Evolutionary conservation across 2,329 filamentous ascomycete genomes (phyloP), one percentile per base, ranked within the genome.

Genomic region (Aaosphaeria pasadenensis): DNA sequence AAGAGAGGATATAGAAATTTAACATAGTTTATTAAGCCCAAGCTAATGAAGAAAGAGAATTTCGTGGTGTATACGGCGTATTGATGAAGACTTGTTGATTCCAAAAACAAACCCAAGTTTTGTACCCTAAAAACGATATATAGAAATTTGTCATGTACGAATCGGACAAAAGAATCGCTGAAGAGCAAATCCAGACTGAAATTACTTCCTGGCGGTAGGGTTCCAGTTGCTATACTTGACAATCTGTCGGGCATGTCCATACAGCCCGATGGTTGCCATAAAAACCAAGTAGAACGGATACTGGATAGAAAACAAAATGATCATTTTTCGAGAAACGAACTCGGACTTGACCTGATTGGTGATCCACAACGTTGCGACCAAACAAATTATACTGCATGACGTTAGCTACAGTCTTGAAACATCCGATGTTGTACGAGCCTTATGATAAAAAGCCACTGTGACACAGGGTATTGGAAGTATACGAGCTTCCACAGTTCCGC

Each of bases 381-480:
- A 55, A 39, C 72, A 75, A 7, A 74, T 56, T 7, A 76, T 35
- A 54, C 72, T 74, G 50, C 52, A 45, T 46, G 52, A 36, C 30
- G 49, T 60, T 54, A 58, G 58, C 50, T 35, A 46, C 30, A 44
- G 9, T 30, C 38, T 48, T 39, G 44, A 48, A 50, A 42, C 11
- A 31, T 17, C 11, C 28, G 41, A 3, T 11, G 54, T 44, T 7
- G 42, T 38, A 59, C 66, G n/a, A 65, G 74, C 72, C 71, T 72
- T 30, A 73, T 67, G 38, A 74, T 62, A 47, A 73, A 72, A 30
- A 77, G 69, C 75, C 75, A 78, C 52, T 74, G 69, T 7, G 74
- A 73, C 46, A 77, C 62, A 0, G 74, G 74, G 49, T 75, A 78
- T 39, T 75, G 71, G 53, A 77, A 77, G 60, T 76, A 78, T 30